Conservation (phyloP, 2,329 filamentous ascomycete species). For the Botrytis tulipae region DNA sequence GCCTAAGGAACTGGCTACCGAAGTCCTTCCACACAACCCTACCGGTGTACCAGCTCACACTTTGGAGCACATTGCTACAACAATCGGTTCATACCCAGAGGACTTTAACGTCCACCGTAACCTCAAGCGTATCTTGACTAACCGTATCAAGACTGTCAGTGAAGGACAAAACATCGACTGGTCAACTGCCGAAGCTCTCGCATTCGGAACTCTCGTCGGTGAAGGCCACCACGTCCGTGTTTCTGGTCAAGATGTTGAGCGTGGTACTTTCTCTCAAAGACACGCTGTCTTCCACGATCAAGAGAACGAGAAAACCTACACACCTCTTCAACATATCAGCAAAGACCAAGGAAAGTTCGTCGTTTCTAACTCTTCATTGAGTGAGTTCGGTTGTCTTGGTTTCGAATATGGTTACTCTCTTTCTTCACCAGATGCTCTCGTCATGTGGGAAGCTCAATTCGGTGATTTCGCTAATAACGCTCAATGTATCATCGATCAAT, state of each 20-base stretch:
- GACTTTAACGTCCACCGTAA: constrained; percentile 90
- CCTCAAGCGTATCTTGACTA: constrained; percentile 89
- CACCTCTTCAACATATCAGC: constrained; percentile 83
- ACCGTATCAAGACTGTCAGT: constrained; percentile 84
- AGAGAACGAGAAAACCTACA: constrained; percentile 89
- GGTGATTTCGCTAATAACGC: constrained; percentile 99
- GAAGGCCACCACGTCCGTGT: constrained; percentile 98
- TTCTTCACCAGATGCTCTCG: constrained; percentile 91
- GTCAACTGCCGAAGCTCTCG: constrained; percentile 93
- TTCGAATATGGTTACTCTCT: constrained; percentile 99
- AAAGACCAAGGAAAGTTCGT: constrained; percentile 94
- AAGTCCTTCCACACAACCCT: constrained; percentile 87
- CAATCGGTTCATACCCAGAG: constrained; percentile 76
- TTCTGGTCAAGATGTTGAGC: constrained; percentile 97
- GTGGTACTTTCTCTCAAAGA: constrained; percentile 98
- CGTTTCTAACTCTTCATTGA: constrained; percentile 91
- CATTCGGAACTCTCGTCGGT: constrained; percentile 84
- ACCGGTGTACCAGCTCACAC: constrained; percentile 74
- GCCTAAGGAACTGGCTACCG: constrained; percentile 92
- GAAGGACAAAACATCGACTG: constrained; percentile 97
- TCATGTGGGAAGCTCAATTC: constrained; percentile 99
- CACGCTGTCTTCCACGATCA: constrained; percentile 98
- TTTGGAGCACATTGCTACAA: constrained; percentile 77
- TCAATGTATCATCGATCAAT: constrained; percentile 98
- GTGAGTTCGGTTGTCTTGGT: constrained; percentile 71